Evolutionary conservation across 305 asterid genomes (phyloP), one percentile per base, ranked within the genome.

Genomic region (Solanum chacoense): DNA sequence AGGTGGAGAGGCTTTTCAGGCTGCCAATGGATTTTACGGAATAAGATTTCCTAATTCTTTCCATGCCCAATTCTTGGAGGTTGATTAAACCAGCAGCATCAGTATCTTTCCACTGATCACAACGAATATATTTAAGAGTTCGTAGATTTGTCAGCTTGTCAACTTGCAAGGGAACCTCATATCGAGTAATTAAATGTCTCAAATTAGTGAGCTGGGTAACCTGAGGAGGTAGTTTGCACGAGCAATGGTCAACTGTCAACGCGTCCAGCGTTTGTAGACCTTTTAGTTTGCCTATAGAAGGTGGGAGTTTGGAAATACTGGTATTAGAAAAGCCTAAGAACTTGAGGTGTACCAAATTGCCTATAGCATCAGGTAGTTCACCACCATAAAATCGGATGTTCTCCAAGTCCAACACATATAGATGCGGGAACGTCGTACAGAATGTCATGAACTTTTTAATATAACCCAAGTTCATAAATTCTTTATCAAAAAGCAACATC

Each of bases 1-100:
- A 63, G 26, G 50, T 85, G 32, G 32, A 8, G 13, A 89, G 86
- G 86, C 50, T 29, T 32, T 77, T 85, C 14, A 89, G 55, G 31
- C 18, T 89, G 67, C 88, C 87, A 22, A 89, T 75, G 3, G 72
- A 75, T 35, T 74, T 73, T 69, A 88, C 73, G 34, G 24, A 38
- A n/a, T 5, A 36, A 9, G 31, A 50, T 24, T 24, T 16, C 38
- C 7, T 34, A 10, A 76, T 76, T 0, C 14, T 29, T 18, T 36
- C 35, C 81, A 89, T 76, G 32, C 36, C 87, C n/a, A 89, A n/a
- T 65, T 89, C 90, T 75, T 34, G 87, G 77, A 85, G 90, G 73
- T 85, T 89, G 63, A 85, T 22, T 29, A 85, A 78, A 67, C 35
- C 18, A n/a, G 80, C 20, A 42, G 86, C 50, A 26, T 89, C 81